These are phyloP conservation scores for Hymenoscyphus fraxineus DNA, from an alignment of 2,329 filamentous ascomycete species.

Conservation along the genomic window DNA sequence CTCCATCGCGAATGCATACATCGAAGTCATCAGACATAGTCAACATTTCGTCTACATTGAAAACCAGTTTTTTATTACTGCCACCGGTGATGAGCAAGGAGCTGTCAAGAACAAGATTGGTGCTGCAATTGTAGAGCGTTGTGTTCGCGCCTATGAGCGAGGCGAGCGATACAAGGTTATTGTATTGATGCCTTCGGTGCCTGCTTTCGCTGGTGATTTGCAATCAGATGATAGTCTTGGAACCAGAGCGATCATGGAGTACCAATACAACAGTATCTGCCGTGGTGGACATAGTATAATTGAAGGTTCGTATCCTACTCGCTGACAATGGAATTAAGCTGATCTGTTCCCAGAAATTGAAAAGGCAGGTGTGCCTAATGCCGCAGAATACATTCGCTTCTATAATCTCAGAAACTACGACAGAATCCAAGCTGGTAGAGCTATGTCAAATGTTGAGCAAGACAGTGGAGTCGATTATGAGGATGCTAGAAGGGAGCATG, in stretches of 20 bases:
- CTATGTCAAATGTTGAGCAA: constrained; percentile 58
- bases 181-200: constrained; percentile 74
- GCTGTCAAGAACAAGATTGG: constrained; percentile 77
- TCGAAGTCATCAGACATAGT: constrained; percentile 64
- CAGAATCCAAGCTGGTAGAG: constrained; percentile 67
- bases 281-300: constrained; percentile 75
- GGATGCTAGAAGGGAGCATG: constrained; percentile 59
- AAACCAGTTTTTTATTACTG: constrained; percentile 85
- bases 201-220: constrained; percentile 78
- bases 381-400: constrained; percentile 72
- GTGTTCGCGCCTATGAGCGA: constrained; percentile 64
- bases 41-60: constrained; percentile 77
- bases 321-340: neutral
- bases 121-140: constrained; percentile 72
- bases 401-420: constrained; percentile 85
- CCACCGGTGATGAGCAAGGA: constrained; percentile 64
- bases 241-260: constrained; percentile 84
- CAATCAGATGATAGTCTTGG: constrained; percentile 68
- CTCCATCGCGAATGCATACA: constrained; percentile 84
- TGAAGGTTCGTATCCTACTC: constrained; percentile 41
- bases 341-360: constrained; percentile 43
- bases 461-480: constrained; percentile 65
- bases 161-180: constrained; percentile 69
- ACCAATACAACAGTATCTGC: constrained; percentile 77
- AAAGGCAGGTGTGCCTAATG: constrained; percentile 61